Evolutionary conservation across 1,284 basidiomycete species (phyloP).

Genomic region (Cutaneotrichosporon sp.): DNA sequence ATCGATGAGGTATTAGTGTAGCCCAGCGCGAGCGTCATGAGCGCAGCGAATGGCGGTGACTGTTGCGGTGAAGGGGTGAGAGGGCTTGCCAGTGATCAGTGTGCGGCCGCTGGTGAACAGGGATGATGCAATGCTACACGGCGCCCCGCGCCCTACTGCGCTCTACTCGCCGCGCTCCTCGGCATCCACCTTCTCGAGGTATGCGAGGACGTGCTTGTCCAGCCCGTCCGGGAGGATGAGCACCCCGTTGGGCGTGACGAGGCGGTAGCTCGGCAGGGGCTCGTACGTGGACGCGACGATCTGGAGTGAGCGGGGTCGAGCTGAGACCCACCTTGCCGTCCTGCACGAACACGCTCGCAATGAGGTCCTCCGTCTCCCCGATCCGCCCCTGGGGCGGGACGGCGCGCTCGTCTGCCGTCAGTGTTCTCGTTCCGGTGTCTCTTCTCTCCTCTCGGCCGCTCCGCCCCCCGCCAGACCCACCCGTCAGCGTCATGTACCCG

Average conservation of each 20-base stretch:
- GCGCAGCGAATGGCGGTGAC: not conserved
- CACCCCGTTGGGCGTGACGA: conserved; percentile 48
- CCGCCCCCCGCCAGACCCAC: conserved; percentile 27
- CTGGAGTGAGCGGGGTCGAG: conserved; percentile 22
- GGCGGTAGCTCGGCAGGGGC: conserved; percentile 46
- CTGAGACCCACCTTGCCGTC: conserved; percentile 44
- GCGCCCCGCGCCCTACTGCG: not conserved
- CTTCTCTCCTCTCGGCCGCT: not conserved
- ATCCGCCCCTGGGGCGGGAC: conserved; percentile 51
- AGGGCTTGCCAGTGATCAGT: not conserved
- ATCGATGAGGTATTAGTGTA: not conserved
- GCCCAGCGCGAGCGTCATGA: no score
- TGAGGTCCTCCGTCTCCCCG: conserved; percentile 53
- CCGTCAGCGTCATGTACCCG: conserved; percentile 52
- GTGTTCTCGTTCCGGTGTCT: not conserved
- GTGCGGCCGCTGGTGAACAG: not conserved
- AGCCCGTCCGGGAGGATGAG: conserved; percentile 45
- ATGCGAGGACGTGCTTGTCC: conserved; percentile 41
- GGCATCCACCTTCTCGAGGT: conserved; percentile 33
- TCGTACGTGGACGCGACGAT: conserved; percentile 48
- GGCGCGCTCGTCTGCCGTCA: conserved; percentile 46
- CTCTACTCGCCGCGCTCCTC: conserved; percentile 26
- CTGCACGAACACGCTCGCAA: conserved; percentile 50
- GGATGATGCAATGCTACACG: not conserved
- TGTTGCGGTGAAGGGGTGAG: no score